Percentiles rank a stretch among this genome's conserved stretches.
phyloP scores from a whole-genome alignment of 1,139 yeast genomes.

The Blastobotrys serpentis region DNA sequence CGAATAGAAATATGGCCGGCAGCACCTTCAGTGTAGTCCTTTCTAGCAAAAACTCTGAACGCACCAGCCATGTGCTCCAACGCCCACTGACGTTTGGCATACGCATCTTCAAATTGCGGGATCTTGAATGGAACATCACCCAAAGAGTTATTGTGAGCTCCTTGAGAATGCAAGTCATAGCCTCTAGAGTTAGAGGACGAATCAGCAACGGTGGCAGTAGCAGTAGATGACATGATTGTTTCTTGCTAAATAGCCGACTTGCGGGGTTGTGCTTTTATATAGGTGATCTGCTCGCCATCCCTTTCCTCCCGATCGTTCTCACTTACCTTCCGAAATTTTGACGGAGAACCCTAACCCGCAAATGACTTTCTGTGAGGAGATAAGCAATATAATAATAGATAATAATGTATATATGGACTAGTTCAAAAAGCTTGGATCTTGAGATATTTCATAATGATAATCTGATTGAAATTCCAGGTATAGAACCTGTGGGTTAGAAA shows the following conservation, averaged over 20 bases:
- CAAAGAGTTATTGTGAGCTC: constrained; percentile 22
- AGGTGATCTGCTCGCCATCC: not conserved
- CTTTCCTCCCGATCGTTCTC: not conserved
- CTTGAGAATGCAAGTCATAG: constrained; percentile 2
- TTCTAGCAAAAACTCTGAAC: constrained; percentile 72
- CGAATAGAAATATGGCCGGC: constrained; percentile 82
- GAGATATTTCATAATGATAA: constrained; percentile 44
- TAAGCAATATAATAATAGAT: no score
- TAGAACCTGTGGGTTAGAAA: constrained; percentile 64
- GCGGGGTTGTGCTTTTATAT: constrained; percentile 1
- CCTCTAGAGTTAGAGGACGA: constrained; percentile 4
- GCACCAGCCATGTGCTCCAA: constrained; percentile 81
- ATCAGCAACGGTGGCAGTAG: not conserved
- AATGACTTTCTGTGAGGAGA: not conserved
- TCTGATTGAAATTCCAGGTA: constrained; percentile 77
- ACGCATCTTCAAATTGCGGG: constrained; percentile 54
- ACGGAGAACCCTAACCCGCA: not conserved
- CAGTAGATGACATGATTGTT: not conserved
- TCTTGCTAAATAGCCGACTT: not conserved
- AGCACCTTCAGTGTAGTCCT: constrained; percentile 70
- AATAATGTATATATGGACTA: not conserved
- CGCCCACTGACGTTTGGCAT: constrained; percentile 59
- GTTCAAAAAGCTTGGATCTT: constrained; percentile 23
- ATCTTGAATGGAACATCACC: constrained; percentile 34
- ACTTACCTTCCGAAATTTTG: not conserved